phyloP scores from a whole-genome alignment of 495 filamentous ascomycete genomes.

The Hypoxylon rickii region DNA sequence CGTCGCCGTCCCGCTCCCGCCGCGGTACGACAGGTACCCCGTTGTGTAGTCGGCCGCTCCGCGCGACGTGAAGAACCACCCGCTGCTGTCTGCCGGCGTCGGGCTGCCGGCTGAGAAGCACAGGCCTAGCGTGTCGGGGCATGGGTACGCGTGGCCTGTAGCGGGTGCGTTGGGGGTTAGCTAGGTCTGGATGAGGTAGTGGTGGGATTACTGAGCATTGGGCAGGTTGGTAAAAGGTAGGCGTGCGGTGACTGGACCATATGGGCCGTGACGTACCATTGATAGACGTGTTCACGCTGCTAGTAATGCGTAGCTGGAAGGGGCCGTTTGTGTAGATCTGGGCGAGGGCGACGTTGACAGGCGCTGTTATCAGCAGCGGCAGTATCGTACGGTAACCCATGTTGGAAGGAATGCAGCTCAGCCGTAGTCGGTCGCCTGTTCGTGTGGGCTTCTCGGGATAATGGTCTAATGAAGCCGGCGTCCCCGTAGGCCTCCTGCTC shows the following conservation, averaged over 20 bases:
- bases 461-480: no score
- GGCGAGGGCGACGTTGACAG: background rate
- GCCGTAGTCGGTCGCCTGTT: no score
- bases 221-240: background rate
- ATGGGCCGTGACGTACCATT: constrained; percentile 5
- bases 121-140: background rate
- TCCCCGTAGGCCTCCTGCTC: no score
- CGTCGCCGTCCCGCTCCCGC: background rate
- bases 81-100: background rate
- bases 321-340: constrained; percentile 9
- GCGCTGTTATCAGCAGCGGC: background rate
- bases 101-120: background rate
- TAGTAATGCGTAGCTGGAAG: constrained; percentile 16
- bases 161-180: background rate
- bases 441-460: no score
- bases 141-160: constrained; percentile 5
- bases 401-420: background rate
- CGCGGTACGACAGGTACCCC: constrained; percentile 10
- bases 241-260: no score
- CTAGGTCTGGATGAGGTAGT: background rate
- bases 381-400: background rate
- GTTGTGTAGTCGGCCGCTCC: background rate
- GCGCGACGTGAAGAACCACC: constrained; percentile 16
- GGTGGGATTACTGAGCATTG: background rate
- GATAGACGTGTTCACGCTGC: constrained; percentile 3